These are phyloP conservation scores for Cenchrus americanus DNA, from an alignment of 176 grass and related monocot species.

Conservation along the genomic window DNA sequence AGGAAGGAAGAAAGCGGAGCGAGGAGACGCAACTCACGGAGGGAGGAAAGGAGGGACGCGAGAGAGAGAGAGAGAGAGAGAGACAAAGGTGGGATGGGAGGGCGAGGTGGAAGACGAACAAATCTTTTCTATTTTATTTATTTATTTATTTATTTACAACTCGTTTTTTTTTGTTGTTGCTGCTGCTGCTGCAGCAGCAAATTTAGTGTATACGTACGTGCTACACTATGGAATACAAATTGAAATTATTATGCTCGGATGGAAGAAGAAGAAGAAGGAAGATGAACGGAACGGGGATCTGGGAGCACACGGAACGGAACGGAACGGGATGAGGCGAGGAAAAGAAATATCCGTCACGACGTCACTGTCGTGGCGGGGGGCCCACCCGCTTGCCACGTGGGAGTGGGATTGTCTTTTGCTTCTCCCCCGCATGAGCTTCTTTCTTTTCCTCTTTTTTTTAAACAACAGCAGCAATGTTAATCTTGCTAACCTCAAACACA, in stretches of 20 bases:
- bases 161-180: slow-evolving; percentile 28
- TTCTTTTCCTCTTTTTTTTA: slow-evolving; percentile 32
- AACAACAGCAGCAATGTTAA: too few species aligned
- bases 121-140: slow-evolving; percentile 1
- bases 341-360: slow-evolving; percentile 6
- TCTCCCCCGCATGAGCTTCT: background rate
- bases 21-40: slow-evolving; percentile 47
- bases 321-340: slow-evolving; percentile 17
- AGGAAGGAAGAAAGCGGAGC: background rate
- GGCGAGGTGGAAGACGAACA: slow-evolving; percentile 15
- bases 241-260: too few species aligned
- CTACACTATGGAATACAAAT: too few species aligned
- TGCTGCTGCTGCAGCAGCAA: too few species aligned
- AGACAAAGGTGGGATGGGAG: background rate
- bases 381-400: slow-evolving; percentile 55
- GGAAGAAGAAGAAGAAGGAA: too few species aligned
- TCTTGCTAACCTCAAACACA: too few species aligned
- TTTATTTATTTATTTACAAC: background rate
- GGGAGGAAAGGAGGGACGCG: too few species aligned
- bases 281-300: background rate
- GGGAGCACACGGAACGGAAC: slow-evolving; percentile 1
- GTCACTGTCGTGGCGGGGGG: slow-evolving; percentile 43
- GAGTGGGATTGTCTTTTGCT: slow-evolving; percentile 64
- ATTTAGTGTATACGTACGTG: background rate
- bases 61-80: background rate